Conservation (phyloP, 148 eudicot species). For the Limonium bicolor region DNA sequence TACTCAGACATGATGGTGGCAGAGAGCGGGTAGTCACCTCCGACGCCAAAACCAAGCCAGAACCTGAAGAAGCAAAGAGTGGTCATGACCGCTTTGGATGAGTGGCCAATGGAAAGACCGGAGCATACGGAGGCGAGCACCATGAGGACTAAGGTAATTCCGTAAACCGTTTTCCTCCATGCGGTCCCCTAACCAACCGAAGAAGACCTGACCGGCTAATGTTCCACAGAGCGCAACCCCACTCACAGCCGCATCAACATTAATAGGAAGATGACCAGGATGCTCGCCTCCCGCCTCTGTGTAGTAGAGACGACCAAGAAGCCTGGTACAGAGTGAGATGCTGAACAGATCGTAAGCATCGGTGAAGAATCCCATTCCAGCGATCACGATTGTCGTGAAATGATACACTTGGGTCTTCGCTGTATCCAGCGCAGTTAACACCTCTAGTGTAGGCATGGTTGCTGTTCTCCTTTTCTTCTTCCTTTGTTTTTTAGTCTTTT, state of each 20-base stretch:
- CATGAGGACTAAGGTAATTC: background rate
- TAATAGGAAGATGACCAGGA: background rate
- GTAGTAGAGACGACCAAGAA: background rate
- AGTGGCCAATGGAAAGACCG: background rate
- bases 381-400: conserved; percentile 1
- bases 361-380: conserved; percentile 2
- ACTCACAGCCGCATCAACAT: background rate
- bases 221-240: background rate
- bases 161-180: background rate
- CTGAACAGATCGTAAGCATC: conserved; percentile 1
- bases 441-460: background rate
- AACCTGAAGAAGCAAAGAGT: conserved; percentile 1
- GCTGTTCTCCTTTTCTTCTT: no score
- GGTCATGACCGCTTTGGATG: background rate
- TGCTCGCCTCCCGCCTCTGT: background rate
- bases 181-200: no score
- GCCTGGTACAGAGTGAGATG: background rate
- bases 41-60: background rate
- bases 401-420: background rate
- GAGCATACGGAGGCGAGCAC: background rate
- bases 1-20: conserved; percentile 1
- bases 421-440: background rate
- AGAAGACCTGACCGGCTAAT: background rate
- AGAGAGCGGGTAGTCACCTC: background rate
- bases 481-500: no score